Base-by-base conservation (phyloP, 139 green algal species). In the Nannochloris sp. region DNA sequence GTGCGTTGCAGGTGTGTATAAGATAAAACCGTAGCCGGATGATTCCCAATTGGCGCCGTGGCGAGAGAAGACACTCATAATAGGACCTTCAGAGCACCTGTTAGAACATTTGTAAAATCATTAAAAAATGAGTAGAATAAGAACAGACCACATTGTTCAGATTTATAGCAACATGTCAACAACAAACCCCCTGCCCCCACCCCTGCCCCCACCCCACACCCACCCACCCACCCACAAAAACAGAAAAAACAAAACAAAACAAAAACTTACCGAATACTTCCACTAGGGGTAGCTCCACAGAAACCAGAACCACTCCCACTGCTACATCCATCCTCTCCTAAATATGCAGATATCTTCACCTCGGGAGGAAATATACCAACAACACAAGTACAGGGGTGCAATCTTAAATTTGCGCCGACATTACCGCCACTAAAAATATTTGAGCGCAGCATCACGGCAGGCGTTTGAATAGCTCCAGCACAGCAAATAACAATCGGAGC, bases 381-480 rank as follows among this genome's bases (percentile, higher is more conserved):
- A 24, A 81, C 42, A 27, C 55, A 62, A 10, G 79, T 67, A 8
- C 57, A 69, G 33, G 79, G 82, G 66, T 88, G 84, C 57, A 90
- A 48, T 7, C 71, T 66, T 27, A 86, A 67, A 39, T 87, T 64
- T 14, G 27, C 38, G 12, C 78, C 78, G 6, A 85, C 78, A 42
- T 78, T 80, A 46, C 78, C 76, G 13, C 64, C 12, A 25, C 66
- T 61, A 1, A 19, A 61, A 24, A 91, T 61, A 23, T 72, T 76
- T 33, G 68, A 81, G 24, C 84, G 66, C 39, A 87, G 76, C 60
- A 91, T 77, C 70, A 91, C 72, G 15, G 81, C 75, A 0, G 84
- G 84, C 15, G 67, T 83, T 73, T 88, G 71, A 35, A 90, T 56
- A 15, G 70, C 60, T 24, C 73, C 73, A 0, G 57, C 61, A 6